These are phyloP conservation scores for Candida glucosophila DNA, from an alignment of 1,139 yeast genomes.

Conservation along the genomic window DNA sequence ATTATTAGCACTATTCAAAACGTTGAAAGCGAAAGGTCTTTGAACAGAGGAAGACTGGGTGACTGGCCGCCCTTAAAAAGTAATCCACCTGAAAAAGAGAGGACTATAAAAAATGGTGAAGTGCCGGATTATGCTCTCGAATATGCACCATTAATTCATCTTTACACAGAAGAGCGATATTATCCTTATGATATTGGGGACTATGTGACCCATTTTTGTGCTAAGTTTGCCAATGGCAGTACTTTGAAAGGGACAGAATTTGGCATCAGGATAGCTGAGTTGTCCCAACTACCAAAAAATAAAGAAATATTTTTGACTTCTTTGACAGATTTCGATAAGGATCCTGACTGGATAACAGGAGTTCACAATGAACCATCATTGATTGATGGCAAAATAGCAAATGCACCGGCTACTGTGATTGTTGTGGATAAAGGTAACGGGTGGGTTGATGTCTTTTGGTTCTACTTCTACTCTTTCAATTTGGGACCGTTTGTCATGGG, in stretches of 20 bases:
- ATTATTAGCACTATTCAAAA: constrained; percentile 4
- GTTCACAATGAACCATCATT: constrained; percentile 55
- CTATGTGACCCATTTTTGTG: constrained; percentile 57
- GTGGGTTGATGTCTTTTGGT: constrained; percentile 92
- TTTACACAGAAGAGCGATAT: constrained; percentile 84
- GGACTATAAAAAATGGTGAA: constrained; percentile 40
- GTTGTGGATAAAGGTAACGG: constrained; percentile 92
- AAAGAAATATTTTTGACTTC: constrained; percentile 47
- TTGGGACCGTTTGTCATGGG: constrained; percentile 98
- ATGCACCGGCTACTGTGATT: constrained; percentile 76
- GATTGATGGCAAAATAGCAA: constrained; percentile 57
- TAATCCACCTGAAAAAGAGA: constrained; percentile 20
- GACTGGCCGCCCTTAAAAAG: constrained; percentile 30
- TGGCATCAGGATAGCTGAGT: constrained; percentile 26
- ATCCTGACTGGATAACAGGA: constrained; percentile 89
- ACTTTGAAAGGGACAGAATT: constrained; percentile 28
- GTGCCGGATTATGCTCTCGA: constrained; percentile 72
- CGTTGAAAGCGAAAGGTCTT: constrained; percentile 7
- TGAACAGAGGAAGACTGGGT: constrained; percentile 16
- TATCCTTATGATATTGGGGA: constrained; percentile 75
- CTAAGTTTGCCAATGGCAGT: constrained; percentile 40
- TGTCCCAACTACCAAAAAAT: constrained; percentile 24
- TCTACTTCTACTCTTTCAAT: constrained; percentile 89
- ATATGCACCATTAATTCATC: constrained; percentile 72
- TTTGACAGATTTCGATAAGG: constrained; percentile 57